Conservation (phyloP, 371 early-diverging fungal species). For the Blyttiomyces sp. region DNA sequence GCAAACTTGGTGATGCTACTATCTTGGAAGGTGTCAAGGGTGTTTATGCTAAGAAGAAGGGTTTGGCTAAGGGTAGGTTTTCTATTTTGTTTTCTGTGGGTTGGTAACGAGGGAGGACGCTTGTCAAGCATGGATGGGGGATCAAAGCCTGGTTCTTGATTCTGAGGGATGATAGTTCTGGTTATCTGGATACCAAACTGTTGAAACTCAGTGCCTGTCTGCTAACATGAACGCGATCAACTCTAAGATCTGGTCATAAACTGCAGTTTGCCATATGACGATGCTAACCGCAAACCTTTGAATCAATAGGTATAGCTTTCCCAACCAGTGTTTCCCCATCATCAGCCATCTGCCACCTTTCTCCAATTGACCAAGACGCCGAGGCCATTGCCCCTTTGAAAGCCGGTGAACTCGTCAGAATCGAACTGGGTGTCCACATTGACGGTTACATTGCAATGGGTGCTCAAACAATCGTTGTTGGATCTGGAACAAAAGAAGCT, state of each 20-base stretch:
- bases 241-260: not conserved
- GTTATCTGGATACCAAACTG: not conserved
- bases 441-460: slow-evolving; percentile 88
- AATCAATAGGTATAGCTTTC: slow-evolving; percentile 44
- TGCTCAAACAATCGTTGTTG: slow-evolving; percentile 81
- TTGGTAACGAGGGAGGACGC: not conserved
- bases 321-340: slow-evolving; percentile 49
- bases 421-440: slow-evolving; percentile 87
- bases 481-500: slow-evolving; percentile 39
- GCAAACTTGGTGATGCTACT: slow-evolving; percentile 41
- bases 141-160: no score
- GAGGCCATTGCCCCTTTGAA: slow-evolving; percentile 31
- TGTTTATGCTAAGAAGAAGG: slow-evolving; percentile 45
- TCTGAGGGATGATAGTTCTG: no score
- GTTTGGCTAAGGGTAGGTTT: slow-evolving; percentile 33
- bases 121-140: not conserved
- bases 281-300: no score
- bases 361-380: slow-evolving; percentile 43
- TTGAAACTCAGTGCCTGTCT: not conserved
- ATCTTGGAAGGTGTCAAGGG: slow-evolving; percentile 38
- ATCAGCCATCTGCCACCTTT: slow-evolving; percentile 41
- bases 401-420: slow-evolving; percentile 42
- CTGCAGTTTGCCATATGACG: slow-evolving; percentile 1
- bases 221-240: not conserved
- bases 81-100: not conserved